A percentile compares a stretch with the other conserved stretches of the same genome.
Conservation (phyloP, 2,329 filamentous ascomycete genomes). For the Fusarium keratoplasticum region DNA sequence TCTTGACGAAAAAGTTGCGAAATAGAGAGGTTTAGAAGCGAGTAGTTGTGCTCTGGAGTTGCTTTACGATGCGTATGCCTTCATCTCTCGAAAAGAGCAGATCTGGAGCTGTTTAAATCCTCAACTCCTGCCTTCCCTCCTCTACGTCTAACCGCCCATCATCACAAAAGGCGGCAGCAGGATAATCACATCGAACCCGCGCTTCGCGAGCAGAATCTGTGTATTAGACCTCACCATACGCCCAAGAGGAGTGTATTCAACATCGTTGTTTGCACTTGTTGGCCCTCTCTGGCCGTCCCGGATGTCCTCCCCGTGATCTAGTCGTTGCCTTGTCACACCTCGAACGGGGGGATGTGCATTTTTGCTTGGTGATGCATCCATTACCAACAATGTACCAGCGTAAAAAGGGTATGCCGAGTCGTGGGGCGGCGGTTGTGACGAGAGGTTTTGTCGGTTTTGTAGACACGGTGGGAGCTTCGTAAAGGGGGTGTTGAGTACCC, state of each 20-base stretch:
- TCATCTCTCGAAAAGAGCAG: conserved; percentile 4
- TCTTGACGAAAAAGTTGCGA: not conserved
- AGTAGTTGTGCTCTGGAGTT: not conserved
- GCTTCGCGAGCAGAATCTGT: not conserved
- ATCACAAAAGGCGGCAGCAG: not conserved
- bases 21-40: not conserved
- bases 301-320: conserved; percentile 26
- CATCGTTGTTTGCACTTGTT: not conserved
- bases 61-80: not conserved
- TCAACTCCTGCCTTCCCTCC: conserved; percentile 8
- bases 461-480: conserved; percentile 17
- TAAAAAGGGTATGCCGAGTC: conserved; percentile 4
- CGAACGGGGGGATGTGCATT: no score
- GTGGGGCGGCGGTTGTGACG: conserved; percentile 24
- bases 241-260: conserved; percentile 5
- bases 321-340: conserved; percentile 19
- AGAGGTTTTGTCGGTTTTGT: conserved; percentile 16
- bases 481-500: conserved; percentile 24
- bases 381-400: not conserved
- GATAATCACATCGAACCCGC: conserved; percentile 16
- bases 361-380: not conserved
- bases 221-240: not conserved
- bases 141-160: conserved; percentile 1
- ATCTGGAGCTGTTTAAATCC: conserved; percentile 21
- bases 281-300: not conserved